These are phyloP conservation scores for Castanea sativa DNA, from an alignment of 306 rosid species.

Conservation along the genomic window DNA sequence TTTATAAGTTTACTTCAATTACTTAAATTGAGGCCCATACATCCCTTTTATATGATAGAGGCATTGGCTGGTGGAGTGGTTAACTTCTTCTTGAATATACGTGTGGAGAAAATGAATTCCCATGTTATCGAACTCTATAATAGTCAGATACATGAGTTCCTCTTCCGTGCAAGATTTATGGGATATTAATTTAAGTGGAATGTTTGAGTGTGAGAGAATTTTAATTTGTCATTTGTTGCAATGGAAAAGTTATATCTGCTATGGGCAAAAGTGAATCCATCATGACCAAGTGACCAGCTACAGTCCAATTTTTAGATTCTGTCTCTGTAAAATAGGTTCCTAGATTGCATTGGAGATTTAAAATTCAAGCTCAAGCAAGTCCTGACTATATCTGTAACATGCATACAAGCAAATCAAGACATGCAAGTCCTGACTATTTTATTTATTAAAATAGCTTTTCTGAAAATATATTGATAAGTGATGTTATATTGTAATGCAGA, in stretches of 20 bases:
- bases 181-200: not conserved
- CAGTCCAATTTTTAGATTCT: not conserved
- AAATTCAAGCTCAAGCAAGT: not conserved
- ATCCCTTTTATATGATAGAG: not conserved
- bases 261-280: not conserved
- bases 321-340: not conserved
- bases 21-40: not conserved
- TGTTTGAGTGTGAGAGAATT: not conserved
- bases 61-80: too few relatives aligned
- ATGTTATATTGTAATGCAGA: slow-evolving; percentile 37
- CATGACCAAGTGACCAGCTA: not conserved
- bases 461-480: not conserved
- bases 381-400: not conserved
- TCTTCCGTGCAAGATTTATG: not conserved
- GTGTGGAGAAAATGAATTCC: too few relatives aligned
- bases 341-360: not conserved
- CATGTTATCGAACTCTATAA: not conserved
- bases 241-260: not conserved
- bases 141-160: not conserved
- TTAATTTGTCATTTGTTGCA: not conserved
- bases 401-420: not conserved
- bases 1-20: not conserved
- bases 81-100: too few relatives aligned
- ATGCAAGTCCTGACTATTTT: not conserved
- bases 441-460: not conserved